Percentiles rank a stretch among this genome's conserved stretches.
These are phyloP conservation scores for Glutinoglossum americanum DNA, from an alignment of 495 filamentous ascomycete species.

Conservation along the genomic window DNA sequence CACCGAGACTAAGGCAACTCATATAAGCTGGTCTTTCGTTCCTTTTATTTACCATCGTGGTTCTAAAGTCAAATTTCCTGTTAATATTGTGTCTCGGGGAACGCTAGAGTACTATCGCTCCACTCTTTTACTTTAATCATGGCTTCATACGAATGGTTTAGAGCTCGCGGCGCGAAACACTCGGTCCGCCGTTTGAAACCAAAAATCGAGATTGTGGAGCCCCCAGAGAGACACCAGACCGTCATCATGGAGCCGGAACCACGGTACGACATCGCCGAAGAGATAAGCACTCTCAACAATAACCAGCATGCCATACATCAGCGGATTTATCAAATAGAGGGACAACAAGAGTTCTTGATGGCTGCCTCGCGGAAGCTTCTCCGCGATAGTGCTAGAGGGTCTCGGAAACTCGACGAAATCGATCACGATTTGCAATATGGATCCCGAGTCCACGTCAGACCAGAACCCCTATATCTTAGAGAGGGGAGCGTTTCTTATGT, in stretches of 20 bases:
- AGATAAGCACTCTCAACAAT: background rate
- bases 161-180: background rate
- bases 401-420: background rate
- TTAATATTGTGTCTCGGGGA: too few relatives aligned
- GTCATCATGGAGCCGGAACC: background rate
- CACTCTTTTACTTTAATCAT: background rate
- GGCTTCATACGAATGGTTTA: background rate
- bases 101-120: too few relatives aligned
- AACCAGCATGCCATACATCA: background rate
- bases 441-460: background rate
- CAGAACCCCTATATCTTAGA: background rate
- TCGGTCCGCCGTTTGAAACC: background rate
- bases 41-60: too few relatives aligned
- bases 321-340: background rate
- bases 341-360: background rate
- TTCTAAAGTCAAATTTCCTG: too few relatives aligned
- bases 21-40: too few relatives aligned
- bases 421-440: background rate
- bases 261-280: background rate
- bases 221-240: background rate
- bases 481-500: background rate
- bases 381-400: background rate
- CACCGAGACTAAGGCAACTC: too few relatives aligned
- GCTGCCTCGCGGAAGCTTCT: background rate
- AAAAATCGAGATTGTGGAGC: background rate